Percentiles rank a stretch among this genome's conserved stretches.
Conservation (phyloP, 768 basidiomycete genomes). For the Plicaturopsis crispa region DNA sequence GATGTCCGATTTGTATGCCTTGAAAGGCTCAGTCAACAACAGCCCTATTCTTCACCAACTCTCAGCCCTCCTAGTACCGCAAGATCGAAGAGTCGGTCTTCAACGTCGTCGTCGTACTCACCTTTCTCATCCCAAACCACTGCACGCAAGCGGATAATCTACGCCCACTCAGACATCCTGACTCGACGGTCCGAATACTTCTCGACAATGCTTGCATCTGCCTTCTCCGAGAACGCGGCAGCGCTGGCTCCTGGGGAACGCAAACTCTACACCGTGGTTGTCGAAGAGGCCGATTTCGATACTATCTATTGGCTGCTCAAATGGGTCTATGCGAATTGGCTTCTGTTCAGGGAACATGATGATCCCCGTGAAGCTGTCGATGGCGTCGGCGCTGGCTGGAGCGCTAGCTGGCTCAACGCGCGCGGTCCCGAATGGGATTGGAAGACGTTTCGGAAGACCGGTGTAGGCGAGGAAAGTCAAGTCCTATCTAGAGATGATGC, state of each 20-base stretch:
- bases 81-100: slow-evolving; percentile 29
- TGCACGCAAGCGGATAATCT: slow-evolving; percentile 67
- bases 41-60: slow-evolving; percentile 16
- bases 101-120: slow-evolving; percentile 36
- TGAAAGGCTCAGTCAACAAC: slow-evolving; percentile 34
- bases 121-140: slow-evolving; percentile 35
- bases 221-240: slow-evolving; percentile 52
- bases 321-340: slow-evolving; percentile 70
- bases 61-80: slow-evolving; percentile 22
- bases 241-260: slow-evolving; percentile 33
- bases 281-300: slow-evolving; percentile 72
- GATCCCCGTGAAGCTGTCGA: slow-evolving; percentile 63
- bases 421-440: slow-evolving; percentile 60
- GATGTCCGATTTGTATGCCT: slow-evolving; percentile 74
- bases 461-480: slow-evolving; percentile 27
- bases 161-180: slow-evolving; percentile 75
- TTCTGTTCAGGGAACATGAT: slow-evolving; percentile 61
- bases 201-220: slow-evolving; percentile 62
- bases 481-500: slow-evolving; percentile 29
- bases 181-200: slow-evolving; percentile 73
- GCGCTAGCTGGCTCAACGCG: slow-evolving; percentile 45
- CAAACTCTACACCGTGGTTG: slow-evolving; percentile 57
- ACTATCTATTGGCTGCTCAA: slow-evolving; percentile 77
- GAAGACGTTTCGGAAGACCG: slow-evolving; percentile 47
- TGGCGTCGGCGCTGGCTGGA: slow-evolving; percentile 61